These are phyloP conservation scores for Biscutella laevigata DNA, from an alignment of 441 rosid species.

Conservation along the genomic window DNA sequence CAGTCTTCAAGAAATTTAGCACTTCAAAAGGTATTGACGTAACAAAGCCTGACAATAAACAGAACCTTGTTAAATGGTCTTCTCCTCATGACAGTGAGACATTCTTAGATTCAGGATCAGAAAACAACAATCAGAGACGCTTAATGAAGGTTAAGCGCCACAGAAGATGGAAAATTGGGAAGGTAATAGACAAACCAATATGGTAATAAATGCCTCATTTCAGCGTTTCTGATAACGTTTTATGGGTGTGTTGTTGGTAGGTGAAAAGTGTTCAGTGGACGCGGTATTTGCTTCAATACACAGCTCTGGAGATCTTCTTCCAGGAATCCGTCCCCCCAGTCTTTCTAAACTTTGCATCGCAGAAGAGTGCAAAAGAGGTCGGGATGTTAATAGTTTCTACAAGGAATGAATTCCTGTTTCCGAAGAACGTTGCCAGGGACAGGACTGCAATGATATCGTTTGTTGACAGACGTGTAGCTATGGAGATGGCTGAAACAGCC, in stretches of 20 bases:
- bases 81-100: constrained; percentile 40
- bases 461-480: constrained; percentile 83
- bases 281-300: constrained; percentile 92
- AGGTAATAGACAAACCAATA: constrained; percentile 39
- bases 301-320: constrained; percentile 87
- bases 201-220: constrained; percentile 17
- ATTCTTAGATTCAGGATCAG: constrained; percentile 38
- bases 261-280: constrained; percentile 89
- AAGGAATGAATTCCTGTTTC: constrained; percentile 83
- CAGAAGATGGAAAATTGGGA: constrained; percentile 81
- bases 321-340: constrained; percentile 65
- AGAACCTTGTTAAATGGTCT: constrained; percentile 53
- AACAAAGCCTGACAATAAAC: constrained; percentile 54
- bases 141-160: constrained; percentile 73
- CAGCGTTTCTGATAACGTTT: constrained; percentile 21
- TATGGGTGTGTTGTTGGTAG: constrained; percentile 35
- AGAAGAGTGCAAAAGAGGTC: constrained; percentile 82
- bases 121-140: constrained; percentile 42
- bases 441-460: constrained; percentile 70
- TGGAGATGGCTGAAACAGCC: constrained; percentile 92
- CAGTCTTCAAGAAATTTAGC: constrained; percentile 69
- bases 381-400: constrained; percentile 79
- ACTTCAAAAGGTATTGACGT: constrained; percentile 43
- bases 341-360: constrained; percentile 75
- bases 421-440: constrained; percentile 77